Evolutionary conservation across 176 grass and related monocot species (phyloP).

Genomic region (Bothriochloa decipiens): DNA sequence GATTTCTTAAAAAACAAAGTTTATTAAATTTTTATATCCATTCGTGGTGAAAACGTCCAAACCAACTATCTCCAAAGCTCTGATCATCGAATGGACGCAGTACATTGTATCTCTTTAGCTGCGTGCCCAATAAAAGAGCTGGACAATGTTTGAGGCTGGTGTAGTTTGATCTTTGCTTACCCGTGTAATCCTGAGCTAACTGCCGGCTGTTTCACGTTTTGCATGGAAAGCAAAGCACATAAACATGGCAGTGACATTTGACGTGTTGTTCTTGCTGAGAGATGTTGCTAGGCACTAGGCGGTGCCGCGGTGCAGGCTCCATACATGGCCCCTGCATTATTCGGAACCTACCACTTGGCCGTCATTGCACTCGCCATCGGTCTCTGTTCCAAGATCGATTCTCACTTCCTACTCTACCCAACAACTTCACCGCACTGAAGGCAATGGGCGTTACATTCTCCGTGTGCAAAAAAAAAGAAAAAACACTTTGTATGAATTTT

Average conservation of each 20-base stretch:
- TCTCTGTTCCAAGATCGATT: not conserved
- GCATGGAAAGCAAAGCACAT: not conserved
- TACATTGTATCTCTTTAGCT: not conserved
- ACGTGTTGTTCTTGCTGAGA: not conserved
- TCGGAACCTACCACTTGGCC: conserved; percentile 7
- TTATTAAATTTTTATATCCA: no score
- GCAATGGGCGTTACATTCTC: not conserved
- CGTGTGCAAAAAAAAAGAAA: not conserved
- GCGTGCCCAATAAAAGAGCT: not conserved
- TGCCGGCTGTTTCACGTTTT: not conserved
- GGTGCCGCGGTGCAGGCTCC: not conserved
- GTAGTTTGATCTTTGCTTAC: not conserved
- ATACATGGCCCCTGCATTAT: not conserved
- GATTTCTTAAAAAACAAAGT: no score
- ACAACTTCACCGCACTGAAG: conserved; percentile 1
- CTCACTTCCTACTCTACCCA: not conserved
- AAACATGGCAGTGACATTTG: not conserved
- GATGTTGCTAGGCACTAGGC: not conserved
- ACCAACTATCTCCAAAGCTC: no score
- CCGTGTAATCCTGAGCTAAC: not conserved
- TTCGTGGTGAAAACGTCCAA: no score
- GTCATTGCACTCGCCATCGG: not conserved
- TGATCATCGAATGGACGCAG: no score
- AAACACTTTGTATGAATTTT: no score
- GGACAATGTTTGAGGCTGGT: not conserved